Evolutionary conservation across 768 basidiomycete genomes (phyloP).

Genomic region (Pisolithus albus): DNA sequence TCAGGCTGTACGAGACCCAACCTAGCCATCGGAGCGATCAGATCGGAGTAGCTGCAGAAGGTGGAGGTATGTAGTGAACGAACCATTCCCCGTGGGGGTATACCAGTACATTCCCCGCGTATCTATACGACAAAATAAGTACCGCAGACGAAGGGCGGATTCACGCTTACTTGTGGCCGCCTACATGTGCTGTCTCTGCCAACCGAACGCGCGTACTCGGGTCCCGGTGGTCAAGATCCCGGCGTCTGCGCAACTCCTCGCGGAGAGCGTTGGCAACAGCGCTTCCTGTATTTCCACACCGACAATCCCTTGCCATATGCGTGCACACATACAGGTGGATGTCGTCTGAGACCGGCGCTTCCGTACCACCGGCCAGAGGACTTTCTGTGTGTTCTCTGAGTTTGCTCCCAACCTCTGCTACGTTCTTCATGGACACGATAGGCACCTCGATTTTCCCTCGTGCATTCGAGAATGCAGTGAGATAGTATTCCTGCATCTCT

Average conservation of each 20-base stretch:
- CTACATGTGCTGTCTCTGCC: conserved; percentile 71
- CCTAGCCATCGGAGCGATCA: conserved; percentile 32
- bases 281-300: conserved; percentile 64
- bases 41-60: background rate
- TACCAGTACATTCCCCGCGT: conserved; percentile 62
- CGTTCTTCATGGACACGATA: conserved; percentile 39
- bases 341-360: conserved; percentile 12
- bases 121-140: conserved; percentile 31
- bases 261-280: conserved; percentile 48
- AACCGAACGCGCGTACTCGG: conserved; percentile 36
- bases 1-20: conserved; percentile 52
- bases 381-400: conserved; percentile 26
- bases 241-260: conserved; percentile 42
- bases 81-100: conserved; percentile 74
- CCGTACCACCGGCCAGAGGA: conserved; percentile 14
- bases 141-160: background rate
- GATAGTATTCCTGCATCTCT: conserved; percentile 23
- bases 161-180: conserved; percentile 68
- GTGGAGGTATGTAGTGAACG: conserved; percentile 14
- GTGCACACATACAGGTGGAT: conserved; percentile 66
- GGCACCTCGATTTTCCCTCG: conserved; percentile 47
- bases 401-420: conserved; percentile 38
- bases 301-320: conserved; percentile 71
- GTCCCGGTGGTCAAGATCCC: conserved; percentile 20
- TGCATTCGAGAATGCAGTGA: conserved; percentile 46